Conservation (phyloP, 768 basidiomycete species). For the Psilocybe subaeruginosa region DNA sequence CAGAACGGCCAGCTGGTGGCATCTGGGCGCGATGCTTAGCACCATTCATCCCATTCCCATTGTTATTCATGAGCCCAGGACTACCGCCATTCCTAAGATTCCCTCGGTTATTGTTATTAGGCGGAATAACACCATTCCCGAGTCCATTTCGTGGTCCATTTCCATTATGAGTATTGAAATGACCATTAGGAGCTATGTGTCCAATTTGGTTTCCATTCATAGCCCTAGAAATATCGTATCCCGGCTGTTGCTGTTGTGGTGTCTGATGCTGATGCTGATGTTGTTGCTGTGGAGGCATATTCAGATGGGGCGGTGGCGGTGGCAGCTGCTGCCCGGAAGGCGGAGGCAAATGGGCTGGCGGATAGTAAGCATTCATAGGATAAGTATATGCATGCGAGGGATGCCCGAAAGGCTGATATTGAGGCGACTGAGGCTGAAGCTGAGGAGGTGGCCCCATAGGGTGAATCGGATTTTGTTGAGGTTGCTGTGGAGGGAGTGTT, state of each 20-base stretch:
- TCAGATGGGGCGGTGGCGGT: slow-evolving; percentile 27
- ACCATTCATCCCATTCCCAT: slow-evolving; percentile 27
- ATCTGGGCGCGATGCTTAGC: slow-evolving; percentile 23
- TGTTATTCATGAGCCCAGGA: slow-evolving; percentile 11
- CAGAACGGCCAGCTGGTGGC: slow-evolving; percentile 45
- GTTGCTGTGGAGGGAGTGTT: slow-evolving; percentile 32
- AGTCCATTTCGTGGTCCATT: slow-evolving; percentile 29
- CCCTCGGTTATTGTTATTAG: slow-evolving; percentile 23
- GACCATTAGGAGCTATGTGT: slow-evolving; percentile 17
- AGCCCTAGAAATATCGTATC: slow-evolving; percentile 29
- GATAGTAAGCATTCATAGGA: slow-evolving; percentile 33
- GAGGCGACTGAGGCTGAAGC: slow-evolving; percentile 31
- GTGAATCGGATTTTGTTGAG: slow-evolving; percentile 28
- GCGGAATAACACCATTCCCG: slow-evolving; percentile 34
- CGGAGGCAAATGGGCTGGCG: slow-evolving; percentile 22
- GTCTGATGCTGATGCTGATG: slow-evolving; percentile 15
- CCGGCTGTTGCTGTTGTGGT: slow-evolving; percentile 20
- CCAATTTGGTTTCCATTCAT: slow-evolving; percentile 29
- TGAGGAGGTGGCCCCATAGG: slow-evolving; percentile 26
- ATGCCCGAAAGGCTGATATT: slow-evolving; percentile 38
- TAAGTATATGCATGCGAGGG: slow-evolving; percentile 34
- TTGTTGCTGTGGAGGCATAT: slow-evolving; percentile 18
- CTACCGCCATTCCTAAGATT: slow-evolving; percentile 32
- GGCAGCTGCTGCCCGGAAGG: slow-evolving; percentile 29
- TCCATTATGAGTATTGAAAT: slow-evolving; percentile 21